phyloP scores from a whole-genome alignment of 352 stramenopile genomes.

The Aphanomyces euteiches region DNA sequence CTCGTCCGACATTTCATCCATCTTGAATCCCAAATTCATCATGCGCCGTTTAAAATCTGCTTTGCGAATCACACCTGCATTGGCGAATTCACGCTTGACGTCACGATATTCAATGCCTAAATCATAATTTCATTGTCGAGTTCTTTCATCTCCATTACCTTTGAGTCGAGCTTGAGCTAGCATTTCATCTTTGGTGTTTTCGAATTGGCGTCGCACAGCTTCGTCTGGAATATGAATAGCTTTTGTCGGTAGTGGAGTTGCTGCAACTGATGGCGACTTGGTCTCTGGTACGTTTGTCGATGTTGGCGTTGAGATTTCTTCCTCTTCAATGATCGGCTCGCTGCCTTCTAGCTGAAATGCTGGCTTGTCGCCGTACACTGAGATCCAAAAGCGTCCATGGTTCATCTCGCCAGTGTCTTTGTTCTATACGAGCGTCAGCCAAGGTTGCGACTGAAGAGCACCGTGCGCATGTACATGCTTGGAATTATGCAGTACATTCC shows the following conservation, averaged over 20 bases:
- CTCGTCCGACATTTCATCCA: slow-evolving; percentile 64
- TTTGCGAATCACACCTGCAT: slow-evolving; percentile 46
- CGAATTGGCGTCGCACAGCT: slow-evolving; percentile 39
- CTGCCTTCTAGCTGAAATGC: slow-evolving; percentile 67
- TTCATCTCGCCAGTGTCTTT: slow-evolving; percentile 74
- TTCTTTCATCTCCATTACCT: slow-evolving; percentile 11
- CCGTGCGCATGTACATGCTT: slow-evolving; percentile 85
- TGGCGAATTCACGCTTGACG: slow-evolving; percentile 63
- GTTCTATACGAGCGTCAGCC: slow-evolving; percentile 39
- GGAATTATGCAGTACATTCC: slow-evolving; percentile 78
- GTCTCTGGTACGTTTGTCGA: too few relatives aligned
- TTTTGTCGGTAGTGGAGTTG: not conserved
- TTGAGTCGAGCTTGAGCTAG: slow-evolving; percentile 56
- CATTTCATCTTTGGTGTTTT: slow-evolving; percentile 70
- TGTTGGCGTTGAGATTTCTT: slow-evolving; percentile 45
- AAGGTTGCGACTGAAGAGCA: slow-evolving; percentile 34
- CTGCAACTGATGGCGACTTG: too few relatives aligned
- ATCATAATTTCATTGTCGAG: not conserved
- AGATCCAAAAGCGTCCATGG: slow-evolving; percentile 77
- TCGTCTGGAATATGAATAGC: slow-evolving; percentile 6
- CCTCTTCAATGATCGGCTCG: slow-evolving; percentile 73
- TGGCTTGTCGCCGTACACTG: slow-evolving; percentile 66
- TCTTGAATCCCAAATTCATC: slow-evolving; percentile 60
- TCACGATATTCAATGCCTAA: slow-evolving; percentile 56
- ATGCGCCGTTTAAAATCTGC: slow-evolving; percentile 58